Evolutionary conservation across 2,329 filamentous ascomycete genomes (phyloP).

Genomic region (Sporothrix curviconia): DNA sequence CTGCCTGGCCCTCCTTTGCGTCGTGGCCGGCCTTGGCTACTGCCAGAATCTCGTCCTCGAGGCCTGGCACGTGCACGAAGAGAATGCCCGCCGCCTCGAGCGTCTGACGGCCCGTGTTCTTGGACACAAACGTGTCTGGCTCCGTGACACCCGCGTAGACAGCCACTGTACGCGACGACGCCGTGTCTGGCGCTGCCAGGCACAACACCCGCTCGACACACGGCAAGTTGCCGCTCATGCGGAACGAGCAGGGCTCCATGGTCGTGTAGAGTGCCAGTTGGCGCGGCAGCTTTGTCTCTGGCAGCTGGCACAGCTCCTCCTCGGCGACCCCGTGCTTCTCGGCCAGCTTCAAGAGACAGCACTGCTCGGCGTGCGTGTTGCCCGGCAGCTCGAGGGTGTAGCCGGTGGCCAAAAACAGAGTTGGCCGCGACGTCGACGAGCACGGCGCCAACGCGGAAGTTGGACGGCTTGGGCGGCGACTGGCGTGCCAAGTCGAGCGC

Average conservation of each 20-base stretch:
- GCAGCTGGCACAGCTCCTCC: constrained; percentile 43
- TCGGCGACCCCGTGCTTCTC: constrained; percentile 43
- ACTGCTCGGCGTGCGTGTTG: constrained; percentile 96
- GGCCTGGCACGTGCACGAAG: constrained; percentile 64
- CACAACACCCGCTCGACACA: constrained; percentile 74
- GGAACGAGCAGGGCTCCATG: constrained; percentile 75
- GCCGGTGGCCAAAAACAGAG: constrained; percentile 29
- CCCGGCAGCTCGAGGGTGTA: constrained; percentile 86
- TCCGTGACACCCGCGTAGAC: constrained; percentile 87
- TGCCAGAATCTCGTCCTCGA: constrained; percentile 73
- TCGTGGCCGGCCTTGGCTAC: constrained; percentile 79
- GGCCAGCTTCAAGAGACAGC: constrained; percentile 71
- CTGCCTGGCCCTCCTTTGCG: not conserved
- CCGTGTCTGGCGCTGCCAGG: constrained; percentile 33
- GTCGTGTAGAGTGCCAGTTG: constrained; percentile 75
- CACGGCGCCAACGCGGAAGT: constrained; percentile 93
- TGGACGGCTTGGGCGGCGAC: constrained; percentile 80
- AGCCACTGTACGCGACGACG: constrained; percentile 29
- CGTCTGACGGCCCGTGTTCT: constrained; percentile 67
- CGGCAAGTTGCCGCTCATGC: constrained; percentile 66
- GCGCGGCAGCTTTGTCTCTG: constrained; percentile 31
- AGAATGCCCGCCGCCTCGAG: constrained; percentile 67
- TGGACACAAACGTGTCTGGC: constrained; percentile 80
- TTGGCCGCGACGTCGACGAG: constrained; percentile 55
- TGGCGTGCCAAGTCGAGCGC: constrained; percentile 70